Percentiles rank a stretch among this genome's conserved stretches.
phyloP scores from a whole-genome alignment of 768 basidiomycete species.

The Hydnomerulius pinastri region DNA sequence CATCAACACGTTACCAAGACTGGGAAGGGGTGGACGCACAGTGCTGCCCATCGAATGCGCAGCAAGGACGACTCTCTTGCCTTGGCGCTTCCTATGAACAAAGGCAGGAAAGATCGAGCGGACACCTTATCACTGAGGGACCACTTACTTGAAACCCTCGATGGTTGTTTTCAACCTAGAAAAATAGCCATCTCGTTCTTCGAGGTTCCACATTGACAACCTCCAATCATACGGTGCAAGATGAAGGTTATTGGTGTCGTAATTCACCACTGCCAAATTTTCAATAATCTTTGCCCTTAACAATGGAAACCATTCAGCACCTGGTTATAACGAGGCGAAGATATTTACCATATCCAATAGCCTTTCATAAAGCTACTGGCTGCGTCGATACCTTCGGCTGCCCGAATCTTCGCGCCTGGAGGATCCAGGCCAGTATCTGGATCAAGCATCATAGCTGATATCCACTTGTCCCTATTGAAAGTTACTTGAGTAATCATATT shows the following conservation, averaged over 20 bases:
- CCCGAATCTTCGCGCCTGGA: slow-evolving; percentile 79
- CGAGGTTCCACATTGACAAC: slow-evolving; percentile 84
- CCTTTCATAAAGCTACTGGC: slow-evolving; percentile 86
- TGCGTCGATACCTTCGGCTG: slow-evolving; percentile 90
- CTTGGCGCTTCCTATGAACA: slow-evolving; percentile 57
- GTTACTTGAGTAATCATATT: slow-evolving; percentile 83
- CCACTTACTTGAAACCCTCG: slow-evolving; percentile 70
- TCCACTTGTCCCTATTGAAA: slow-evolving; percentile 88
- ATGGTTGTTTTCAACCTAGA: slow-evolving; percentile 79
- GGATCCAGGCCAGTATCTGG: slow-evolving; percentile 91
- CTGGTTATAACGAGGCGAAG: not conserved
- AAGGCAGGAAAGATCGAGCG: not conserved
- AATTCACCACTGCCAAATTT: slow-evolving; percentile 90
- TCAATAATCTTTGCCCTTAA: slow-evolving; percentile 88
- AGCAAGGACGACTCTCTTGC: slow-evolving; percentile 78
- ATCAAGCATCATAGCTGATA: slow-evolving; percentile 87
- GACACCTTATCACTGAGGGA: not conserved
- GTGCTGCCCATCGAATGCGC: slow-evolving; percentile 88
- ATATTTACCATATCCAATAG: slow-evolving; percentile 86
- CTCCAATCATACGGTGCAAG: slow-evolving; percentile 93
- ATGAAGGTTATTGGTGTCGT: slow-evolving; percentile 87
- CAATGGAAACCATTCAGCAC: not conserved
- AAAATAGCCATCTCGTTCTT: slow-evolving; percentile 89
- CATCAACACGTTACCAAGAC: slow-evolving; percentile 35
- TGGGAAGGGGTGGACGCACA: slow-evolving; percentile 40